A percentile compares a stretch with the other conserved stretches of the same genome.
Conservation (phyloP, 352 stramenopile genomes). For the Phytophthora palmivora region DNA sequence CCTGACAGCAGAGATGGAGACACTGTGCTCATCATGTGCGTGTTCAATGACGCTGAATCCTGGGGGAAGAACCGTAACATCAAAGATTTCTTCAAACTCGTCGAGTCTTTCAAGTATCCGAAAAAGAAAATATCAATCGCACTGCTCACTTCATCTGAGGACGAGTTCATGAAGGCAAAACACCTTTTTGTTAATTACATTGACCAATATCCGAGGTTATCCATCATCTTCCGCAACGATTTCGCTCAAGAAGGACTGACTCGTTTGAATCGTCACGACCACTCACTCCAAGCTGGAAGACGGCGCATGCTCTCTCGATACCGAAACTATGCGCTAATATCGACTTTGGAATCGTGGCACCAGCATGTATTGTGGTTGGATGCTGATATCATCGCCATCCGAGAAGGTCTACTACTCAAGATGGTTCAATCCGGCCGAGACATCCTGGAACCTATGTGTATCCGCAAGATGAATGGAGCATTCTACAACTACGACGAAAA, state of each 20-base stretch:
- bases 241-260: conserved; percentile 31
- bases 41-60: conserved; percentile 41
- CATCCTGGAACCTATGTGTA: conserved; percentile 27
- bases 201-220: conserved; percentile 30
- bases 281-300: conserved; percentile 33
- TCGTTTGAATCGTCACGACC: conserved; percentile 37
- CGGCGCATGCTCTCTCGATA: conserved; percentile 56
- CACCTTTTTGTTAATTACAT: conserved; percentile 25
- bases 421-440: conserved; percentile 37
- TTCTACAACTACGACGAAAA: conserved; percentile 29
- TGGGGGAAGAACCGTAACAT: conserved; percentile 37
- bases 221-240: conserved; percentile 49
- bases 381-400: conserved; percentile 45
- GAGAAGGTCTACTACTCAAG: conserved; percentile 31
- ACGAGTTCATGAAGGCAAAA: conserved; percentile 39
- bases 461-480: neutral
- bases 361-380: conserved; percentile 60
- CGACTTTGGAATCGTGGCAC: conserved; percentile 47
- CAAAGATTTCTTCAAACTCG: conserved; percentile 41
- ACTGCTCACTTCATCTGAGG: conserved; percentile 41
- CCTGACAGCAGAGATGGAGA: conserved; percentile 8
- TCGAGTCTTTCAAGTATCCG: conserved; percentile 35
- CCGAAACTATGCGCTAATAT: conserved; percentile 50
- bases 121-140: conserved; percentile 41
- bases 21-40: conserved; percentile 35